These are phyloP conservation scores for Phytomonas sp. DNA, from an alignment of 208 protist genomes.

Conservation along the genomic window DNA sequence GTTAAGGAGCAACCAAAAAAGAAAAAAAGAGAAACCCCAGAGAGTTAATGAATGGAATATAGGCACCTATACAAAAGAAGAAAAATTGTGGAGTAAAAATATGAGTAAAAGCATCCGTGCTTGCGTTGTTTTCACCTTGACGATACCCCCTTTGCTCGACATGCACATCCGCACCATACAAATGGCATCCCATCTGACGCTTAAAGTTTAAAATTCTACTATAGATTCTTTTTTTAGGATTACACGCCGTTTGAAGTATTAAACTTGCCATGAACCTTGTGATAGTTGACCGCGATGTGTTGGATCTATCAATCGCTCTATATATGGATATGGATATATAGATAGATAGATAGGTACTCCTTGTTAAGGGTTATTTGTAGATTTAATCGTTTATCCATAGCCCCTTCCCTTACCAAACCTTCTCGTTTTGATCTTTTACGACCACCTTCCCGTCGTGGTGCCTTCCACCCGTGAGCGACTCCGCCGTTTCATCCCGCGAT, in stretches of 20 bases:
- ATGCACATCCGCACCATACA: background rate
- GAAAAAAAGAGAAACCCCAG: background rate
- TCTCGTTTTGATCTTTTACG: too few species aligned
- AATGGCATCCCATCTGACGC: background rate
- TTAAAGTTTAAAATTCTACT: background rate
- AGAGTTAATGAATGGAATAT: background rate
- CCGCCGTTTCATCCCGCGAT: background rate
- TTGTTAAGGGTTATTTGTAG: background rate
- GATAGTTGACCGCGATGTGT: background rate
- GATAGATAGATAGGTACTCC: too few species aligned
- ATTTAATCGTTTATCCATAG: background rate
- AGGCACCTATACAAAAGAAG: background rate
- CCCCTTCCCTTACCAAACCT: too few species aligned
- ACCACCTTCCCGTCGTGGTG: background rate
- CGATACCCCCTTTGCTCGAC: too few species aligned
- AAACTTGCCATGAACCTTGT: background rate
- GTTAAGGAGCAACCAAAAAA: background rate
- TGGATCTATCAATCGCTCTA: too few species aligned
- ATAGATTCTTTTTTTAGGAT: background rate
- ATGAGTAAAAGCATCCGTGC: background rate
- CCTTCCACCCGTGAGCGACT: too few species aligned
- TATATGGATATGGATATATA: background rate
- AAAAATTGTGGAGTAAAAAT: slow-evolving; percentile 4
- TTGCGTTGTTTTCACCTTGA: background rate
- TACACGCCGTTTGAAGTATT: background rate